Evolutionary conservation across 208 protist genomes (phyloP), one percentile per base, ranked within the genome.

Genomic region (Naegleria fowleri): DNA sequence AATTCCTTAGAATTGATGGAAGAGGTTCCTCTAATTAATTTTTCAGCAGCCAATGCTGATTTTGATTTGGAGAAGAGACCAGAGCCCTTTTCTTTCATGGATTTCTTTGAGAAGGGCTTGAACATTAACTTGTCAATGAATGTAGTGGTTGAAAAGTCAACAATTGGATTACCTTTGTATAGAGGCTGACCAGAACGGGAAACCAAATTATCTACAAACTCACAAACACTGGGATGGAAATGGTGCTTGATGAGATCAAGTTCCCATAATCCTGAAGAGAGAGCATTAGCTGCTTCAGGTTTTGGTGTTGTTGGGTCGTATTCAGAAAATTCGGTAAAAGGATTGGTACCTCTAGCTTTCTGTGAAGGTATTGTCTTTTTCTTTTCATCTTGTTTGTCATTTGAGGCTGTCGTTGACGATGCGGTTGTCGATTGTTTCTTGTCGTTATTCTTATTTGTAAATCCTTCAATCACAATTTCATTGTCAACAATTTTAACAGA

Each of bases 401-500:
- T 36, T 2, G 6, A 19, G 6, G 7, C 7, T 15, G 16, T 13
- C 2, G 67, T 29, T 1, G 43, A 48, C 7, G 43, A 48, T 9
- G 43, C 7, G 43, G 43, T 48, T 48, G 43, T 48, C 1, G 43
- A 48, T 48, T 48, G 1, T 7, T 48, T 75, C 1, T 75, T 29
- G 13, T 75, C n/a, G n/a, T n/a, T n/a, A 9, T 76, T 76, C 58
- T 76, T 79, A 36, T 11, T 19, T 36, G 55, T 29, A 19, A 67
- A 67, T 19, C 67, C 67, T 36, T 79, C 67, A 13, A 79, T 36
- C 19, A 79, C 29, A 79, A 79, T 79, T 79, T 79, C 29, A 79
- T 79, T 79, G 9, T n/a, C 67, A 79, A 79, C 67, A 79, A 79
- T 79, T 79, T 79, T 79, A 25, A 79, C 67, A 79, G 67, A 79